These are phyloP conservation scores for Tylopilus subfusipes DNA, from an alignment of 768 basidiomycete species.

Conservation along the genomic window DNA sequence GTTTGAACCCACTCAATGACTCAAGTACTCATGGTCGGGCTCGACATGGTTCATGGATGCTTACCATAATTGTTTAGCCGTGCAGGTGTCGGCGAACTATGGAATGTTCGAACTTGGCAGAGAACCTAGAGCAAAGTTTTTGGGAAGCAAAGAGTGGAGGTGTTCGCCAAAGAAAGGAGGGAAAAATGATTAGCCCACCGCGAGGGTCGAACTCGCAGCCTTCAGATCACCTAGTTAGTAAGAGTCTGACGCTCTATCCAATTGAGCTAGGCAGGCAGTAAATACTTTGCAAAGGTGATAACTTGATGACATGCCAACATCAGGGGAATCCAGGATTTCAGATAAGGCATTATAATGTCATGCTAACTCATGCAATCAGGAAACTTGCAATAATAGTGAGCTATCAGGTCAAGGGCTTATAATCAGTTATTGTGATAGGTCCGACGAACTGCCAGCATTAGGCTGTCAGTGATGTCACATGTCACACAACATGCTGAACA, in stretches of 20 bases:
- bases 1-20: too few species aligned
- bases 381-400: too few species aligned
- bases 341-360: neutral
- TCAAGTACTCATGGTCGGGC: too few species aligned
- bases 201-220: constrained; percentile 65
- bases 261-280: constrained; percentile 59
- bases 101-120: neutral
- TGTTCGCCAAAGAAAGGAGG: too few species aligned
- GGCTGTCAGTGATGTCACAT: too few species aligned
- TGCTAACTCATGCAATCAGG: neutral
- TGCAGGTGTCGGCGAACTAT: neutral
- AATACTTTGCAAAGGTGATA: fast-evolving
- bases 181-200: constrained; percentile 46
- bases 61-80: too few species aligned
- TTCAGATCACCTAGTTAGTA: constrained; percentile 46
- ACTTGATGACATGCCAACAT: neutral
- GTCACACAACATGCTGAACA: too few species aligned
- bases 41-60: too few species aligned
- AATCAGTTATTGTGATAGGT: too few species aligned
- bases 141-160: too few species aligned
- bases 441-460: too few species aligned
- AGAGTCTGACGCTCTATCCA: constrained; percentile 68
- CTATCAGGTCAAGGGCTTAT: neutral
- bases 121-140: too few species aligned
- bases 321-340: neutral